These are phyloP conservation scores for Shiraia bambusicola DNA, from an alignment of 2,329 filamentous ascomycete species.

Conservation along the genomic window DNA sequence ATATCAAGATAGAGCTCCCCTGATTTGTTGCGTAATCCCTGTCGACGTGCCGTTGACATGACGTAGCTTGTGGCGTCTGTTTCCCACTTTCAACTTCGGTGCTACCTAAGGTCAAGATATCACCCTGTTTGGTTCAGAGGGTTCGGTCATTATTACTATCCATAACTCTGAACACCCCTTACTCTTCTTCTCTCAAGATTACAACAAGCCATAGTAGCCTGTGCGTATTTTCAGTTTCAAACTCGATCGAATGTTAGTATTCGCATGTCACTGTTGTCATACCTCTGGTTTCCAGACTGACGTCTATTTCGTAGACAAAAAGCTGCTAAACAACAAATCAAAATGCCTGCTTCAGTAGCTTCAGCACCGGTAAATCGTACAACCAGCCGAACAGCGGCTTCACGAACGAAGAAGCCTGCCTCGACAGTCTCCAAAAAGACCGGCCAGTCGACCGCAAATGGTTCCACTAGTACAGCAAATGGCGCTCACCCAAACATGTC, in stretches of 20 bases:
- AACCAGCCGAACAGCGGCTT: constrained; percentile 30
- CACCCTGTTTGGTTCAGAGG: constrained; percentile 11
- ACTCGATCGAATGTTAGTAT: constrained; percentile 16
- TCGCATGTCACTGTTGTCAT: constrained; percentile 2
- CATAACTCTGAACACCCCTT: constrained; percentile 2
- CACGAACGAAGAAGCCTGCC: constrained; percentile 35
- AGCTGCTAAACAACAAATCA: constrained; percentile 1
- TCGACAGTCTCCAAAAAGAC: constrained; percentile 20
- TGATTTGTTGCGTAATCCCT: constrained; percentile 23
- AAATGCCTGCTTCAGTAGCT: constrained; percentile 40
- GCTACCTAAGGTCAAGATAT: constrained; percentile 28
- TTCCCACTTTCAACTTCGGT: constrained; percentile 29
- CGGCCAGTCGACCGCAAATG: constrained; percentile 25
- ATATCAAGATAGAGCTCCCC: constrained; percentile 30
- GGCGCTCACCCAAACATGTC: constrained; percentile 39
- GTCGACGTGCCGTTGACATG: constrained; percentile 26
- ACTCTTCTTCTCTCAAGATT: not conserved
- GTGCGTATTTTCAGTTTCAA: not conserved
- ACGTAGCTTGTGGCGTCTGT: constrained; percentile 39
- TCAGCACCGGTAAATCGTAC: constrained; percentile 38
- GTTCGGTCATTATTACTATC: constrained; percentile 12
- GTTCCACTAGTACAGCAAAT: constrained; percentile 28
- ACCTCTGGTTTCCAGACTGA: constrained; percentile 8
- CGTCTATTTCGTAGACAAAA: constrained; percentile 1
- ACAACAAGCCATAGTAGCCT: not conserved